phyloP scores from a whole-genome alignment of 2,329 filamentous ascomycete genomes.

The Aureobasidium sp. region DNA sequence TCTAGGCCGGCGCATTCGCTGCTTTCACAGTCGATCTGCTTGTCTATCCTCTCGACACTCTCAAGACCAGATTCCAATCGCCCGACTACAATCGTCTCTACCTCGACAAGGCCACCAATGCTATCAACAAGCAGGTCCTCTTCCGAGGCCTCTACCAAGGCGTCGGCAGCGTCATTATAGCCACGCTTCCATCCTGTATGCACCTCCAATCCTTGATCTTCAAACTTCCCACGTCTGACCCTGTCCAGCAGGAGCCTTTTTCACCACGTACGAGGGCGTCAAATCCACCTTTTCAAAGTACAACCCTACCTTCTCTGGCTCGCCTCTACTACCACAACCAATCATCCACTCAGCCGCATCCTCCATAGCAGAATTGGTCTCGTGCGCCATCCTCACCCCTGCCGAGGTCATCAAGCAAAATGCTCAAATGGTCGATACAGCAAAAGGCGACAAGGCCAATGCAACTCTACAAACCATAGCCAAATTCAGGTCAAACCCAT shows the following conservation, averaged over 20 bases:
- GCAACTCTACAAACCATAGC: slow-evolving; percentile 51
- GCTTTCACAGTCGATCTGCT: slow-evolving; percentile 81
- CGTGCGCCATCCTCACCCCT: slow-evolving; percentile 78
- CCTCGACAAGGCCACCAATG: slow-evolving; percentile 49
- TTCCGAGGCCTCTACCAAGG: slow-evolving; percentile 80
- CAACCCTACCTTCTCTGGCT: slow-evolving; percentile 37
- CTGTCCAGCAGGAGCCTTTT: slow-evolving; percentile 68
- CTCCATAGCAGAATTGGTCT: slow-evolving; percentile 70
- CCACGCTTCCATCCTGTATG: slow-evolving; percentile 78
- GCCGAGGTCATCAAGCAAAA: slow-evolving; percentile 93
- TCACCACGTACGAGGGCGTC: slow-evolving; percentile 76
- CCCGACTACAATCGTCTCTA: slow-evolving; percentile 65
- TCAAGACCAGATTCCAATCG: slow-evolving; percentile 81
- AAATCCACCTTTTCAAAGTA: slow-evolving; percentile 55
- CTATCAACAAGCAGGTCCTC: slow-evolving; percentile 48
- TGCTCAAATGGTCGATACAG: slow-evolving; percentile 66
- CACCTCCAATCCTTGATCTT: background rate
- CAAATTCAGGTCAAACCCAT: slow-evolving; percentile 50
- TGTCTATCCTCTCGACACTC: slow-evolving; percentile 80
- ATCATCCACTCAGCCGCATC: slow-evolving; percentile 68
- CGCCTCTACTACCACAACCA: slow-evolving; percentile 53
- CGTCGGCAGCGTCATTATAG: slow-evolving; percentile 74
- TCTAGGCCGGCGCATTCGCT: slow-evolving; percentile 72
- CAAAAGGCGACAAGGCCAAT: slow-evolving; percentile 32
- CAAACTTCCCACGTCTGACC: no score